Conservation (phyloP, 768 basidiomycete species). For the Collybia nuda region DNA sequence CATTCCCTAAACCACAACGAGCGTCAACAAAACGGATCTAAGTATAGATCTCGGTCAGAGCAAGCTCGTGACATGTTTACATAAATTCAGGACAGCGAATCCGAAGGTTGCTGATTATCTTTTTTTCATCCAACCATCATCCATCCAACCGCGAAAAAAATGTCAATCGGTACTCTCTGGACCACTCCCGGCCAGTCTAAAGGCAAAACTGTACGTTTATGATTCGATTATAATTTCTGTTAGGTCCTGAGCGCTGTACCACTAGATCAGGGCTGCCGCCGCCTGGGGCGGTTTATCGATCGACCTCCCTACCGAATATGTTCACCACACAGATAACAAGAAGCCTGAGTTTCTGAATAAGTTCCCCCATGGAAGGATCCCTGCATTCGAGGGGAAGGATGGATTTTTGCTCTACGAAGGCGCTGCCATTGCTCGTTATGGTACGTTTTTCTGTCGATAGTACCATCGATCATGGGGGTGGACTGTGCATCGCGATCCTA, state of each 20-base stretch:
- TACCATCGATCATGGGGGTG: too few species aligned
- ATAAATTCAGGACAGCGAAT: neutral
- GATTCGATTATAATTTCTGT: neutral
- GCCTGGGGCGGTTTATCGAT: constrained; percentile 60
- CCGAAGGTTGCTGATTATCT: neutral
- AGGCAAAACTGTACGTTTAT: constrained; percentile 49
- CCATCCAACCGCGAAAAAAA: constrained; percentile 32
- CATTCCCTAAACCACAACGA: too few species aligned
- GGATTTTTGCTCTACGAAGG: constrained; percentile 82
- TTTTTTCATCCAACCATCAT: neutral
- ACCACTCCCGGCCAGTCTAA: constrained; percentile 38
- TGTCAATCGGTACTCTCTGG: constrained; percentile 67
- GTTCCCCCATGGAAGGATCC: constrained; percentile 84
- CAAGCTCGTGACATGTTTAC: constrained; percentile 1
- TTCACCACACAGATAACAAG: constrained; percentile 65
- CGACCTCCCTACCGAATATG: constrained; percentile 51
- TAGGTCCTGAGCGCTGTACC: constrained; percentile 1
- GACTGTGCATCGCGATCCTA: constrained; percentile 29
- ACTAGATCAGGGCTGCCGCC: constrained; percentile 54
- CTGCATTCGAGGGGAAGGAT: constrained; percentile 73
- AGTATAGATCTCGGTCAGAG: neutral
- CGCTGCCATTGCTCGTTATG: constrained; percentile 79
- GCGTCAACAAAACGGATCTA: too few species aligned
- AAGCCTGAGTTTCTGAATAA: constrained; percentile 69
- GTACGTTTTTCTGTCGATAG: constrained; percentile 54